Conservation (phyloP, 202 grass and related monocot genomes). For the Musa balbisiana region DNA sequence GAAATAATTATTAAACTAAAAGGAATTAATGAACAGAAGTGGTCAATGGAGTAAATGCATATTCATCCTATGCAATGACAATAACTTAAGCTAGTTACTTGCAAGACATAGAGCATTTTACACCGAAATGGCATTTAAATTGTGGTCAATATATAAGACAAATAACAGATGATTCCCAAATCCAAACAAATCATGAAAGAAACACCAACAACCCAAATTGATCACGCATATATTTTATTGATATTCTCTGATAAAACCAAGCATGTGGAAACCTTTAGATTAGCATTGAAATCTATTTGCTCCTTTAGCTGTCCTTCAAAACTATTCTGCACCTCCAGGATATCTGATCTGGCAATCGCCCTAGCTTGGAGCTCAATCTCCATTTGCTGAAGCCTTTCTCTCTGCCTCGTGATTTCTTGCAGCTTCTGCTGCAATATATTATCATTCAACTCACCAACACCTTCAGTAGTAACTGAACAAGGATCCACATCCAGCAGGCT, state of each 20-base stretch:
- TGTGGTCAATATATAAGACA: not conserved
- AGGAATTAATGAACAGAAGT: too few relatives aligned
- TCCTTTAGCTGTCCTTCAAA: constrained; percentile 65
- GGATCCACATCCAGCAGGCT: constrained; percentile 34
- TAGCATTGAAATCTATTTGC: constrained; percentile 36
- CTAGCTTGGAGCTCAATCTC: constrained; percentile 67
- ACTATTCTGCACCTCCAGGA: constrained; percentile 43
- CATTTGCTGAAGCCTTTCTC: constrained; percentile 66
- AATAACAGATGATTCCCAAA: not conserved
- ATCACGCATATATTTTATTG: not conserved
- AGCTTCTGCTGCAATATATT: constrained; percentile 71
- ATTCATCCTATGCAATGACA: too few relatives aligned
- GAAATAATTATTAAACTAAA: too few relatives aligned
- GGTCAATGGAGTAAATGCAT: too few relatives aligned
- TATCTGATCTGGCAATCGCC: constrained; percentile 44
- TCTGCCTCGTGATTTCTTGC: constrained; percentile 47
- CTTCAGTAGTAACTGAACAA: constrained; percentile 69
- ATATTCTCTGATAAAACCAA: not conserved
- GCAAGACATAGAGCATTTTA: too few relatives aligned
- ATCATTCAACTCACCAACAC: constrained; percentile 47
- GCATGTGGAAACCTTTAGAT: constrained; percentile 48
- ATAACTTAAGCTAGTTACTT: too few relatives aligned
- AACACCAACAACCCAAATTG: not conserved
- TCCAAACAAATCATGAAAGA: not conserved
- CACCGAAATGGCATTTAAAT: not conserved